phyloP scores from a whole-genome alignment of 2,329 filamentous ascomycete species.

The Metarhizium anisopliae region DNA sequence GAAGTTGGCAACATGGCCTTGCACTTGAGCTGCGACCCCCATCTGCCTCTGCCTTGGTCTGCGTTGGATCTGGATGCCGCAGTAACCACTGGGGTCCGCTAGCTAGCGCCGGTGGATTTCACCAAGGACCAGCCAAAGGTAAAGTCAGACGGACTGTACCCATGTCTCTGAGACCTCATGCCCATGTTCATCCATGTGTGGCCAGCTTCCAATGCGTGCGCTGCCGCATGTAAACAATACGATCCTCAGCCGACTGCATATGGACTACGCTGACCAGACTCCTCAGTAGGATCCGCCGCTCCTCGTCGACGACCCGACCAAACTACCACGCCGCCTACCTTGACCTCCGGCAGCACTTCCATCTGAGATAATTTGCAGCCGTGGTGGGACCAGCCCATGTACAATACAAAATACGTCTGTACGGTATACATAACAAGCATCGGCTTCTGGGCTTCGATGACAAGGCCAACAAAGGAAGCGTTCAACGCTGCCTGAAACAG shows the following conservation, averaged over 20 bases:
- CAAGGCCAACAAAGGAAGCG: neutral
- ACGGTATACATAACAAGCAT: neutral
- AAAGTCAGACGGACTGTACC: neutral
- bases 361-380: neutral
- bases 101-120: neutral
- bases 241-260: neutral
- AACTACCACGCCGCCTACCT: neutral
- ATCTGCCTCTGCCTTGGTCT: neutral
- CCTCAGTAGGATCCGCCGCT: neutral
- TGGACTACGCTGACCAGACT: neutral
- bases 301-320: neutral
- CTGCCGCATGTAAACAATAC: neutral
- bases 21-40: neutral
- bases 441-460: too few relatives aligned
- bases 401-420: neutral
- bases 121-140: neutral
- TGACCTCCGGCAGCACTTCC: neutral
- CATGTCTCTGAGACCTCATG: neutral
- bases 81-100: constrained; percentile 14
- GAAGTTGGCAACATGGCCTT: neutral
- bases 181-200: neutral
- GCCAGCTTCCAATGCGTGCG: neutral
- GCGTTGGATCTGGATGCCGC: constrained; percentile 11
- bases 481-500: neutral
- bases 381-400: neutral